A percentile compares a stretch with the other conserved stretches of the same genome.
These are phyloP conservation scores for Fistulinella prunicolor DNA, from an alignment of 768 basidiomycete species.

Conservation along the genomic window DNA sequence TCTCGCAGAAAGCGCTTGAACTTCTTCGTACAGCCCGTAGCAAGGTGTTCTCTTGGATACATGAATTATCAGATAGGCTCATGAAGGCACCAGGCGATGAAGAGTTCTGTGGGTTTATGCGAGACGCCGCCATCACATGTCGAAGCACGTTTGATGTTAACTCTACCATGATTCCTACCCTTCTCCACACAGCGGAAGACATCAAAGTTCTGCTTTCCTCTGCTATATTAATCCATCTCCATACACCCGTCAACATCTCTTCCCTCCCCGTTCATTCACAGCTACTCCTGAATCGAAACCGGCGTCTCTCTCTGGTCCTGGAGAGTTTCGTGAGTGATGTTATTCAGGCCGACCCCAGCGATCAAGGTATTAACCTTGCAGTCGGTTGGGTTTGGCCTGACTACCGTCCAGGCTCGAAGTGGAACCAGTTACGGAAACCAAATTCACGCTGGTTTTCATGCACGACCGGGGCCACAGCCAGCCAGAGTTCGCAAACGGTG, in stretches of 20 bases:
- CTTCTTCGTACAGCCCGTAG: neutral
- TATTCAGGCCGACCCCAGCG: neutral
- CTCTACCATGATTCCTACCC: neutral
- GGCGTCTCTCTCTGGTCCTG: neutral
- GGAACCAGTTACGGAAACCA: neutral
- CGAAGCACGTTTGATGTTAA: neutral
- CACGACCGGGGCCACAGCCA: neutral
- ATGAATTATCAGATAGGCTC: neutral
- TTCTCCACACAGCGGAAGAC: neutral
- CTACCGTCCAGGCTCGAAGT: neutral
- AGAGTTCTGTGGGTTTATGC: neutral
- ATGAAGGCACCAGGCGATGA: neutral
- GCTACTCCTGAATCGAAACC: neutral
- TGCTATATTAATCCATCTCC: neutral
- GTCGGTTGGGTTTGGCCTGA: neutral
- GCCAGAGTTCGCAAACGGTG: neutral
- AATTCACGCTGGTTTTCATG: neutral
- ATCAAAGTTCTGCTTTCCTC: neutral
- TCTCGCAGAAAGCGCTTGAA: neutral
- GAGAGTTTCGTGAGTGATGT: neutral
- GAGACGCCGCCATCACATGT: neutral
- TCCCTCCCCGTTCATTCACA: neutral
- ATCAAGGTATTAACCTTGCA: neutral
- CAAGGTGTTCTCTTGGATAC: neutral
- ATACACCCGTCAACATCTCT: neutral